Evolutionary conservation across 495 filamentous ascomycete genomes (phyloP).

Genomic region (Daldinia concentrica): DNA sequence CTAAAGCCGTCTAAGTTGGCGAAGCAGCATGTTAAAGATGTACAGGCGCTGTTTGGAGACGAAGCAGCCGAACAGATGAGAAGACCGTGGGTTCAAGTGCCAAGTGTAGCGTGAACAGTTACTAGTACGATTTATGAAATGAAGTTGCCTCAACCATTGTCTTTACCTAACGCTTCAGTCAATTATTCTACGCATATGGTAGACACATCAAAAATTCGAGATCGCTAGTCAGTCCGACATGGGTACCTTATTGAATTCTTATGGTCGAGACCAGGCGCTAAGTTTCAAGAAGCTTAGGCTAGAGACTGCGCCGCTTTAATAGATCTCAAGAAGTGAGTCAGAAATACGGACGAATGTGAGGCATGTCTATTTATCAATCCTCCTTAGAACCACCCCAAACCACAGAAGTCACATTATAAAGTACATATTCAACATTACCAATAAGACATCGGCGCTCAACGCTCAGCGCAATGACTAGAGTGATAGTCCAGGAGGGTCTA

Average conservation of each 20-base stretch:
- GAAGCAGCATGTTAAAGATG: constrained; percentile 32
- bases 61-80: constrained; percentile 36
- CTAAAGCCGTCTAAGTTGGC: constrained; percentile 37
- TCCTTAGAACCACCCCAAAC: too few species aligned
- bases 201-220: neutral
- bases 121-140: neutral
- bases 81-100: constrained; percentile 1
- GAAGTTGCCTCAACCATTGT: neutral
- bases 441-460: too few species aligned
- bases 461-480: neutral
- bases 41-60: constrained; percentile 41
- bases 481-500: neutral
- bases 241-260: neutral
- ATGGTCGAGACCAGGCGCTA: constrained; percentile 8
- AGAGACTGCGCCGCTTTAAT: neutral
- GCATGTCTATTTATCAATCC: neutral
- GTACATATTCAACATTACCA: neutral
- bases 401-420: too few species aligned
- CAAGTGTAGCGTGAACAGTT: constrained; percentile 1
- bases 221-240: neutral
- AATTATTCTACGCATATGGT: neutral
- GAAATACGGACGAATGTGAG: neutral
- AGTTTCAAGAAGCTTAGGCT: constrained; percentile 11
- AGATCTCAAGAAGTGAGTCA: neutral
- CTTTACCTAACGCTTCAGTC: neutral